Evolutionary conservation across 495 filamentous ascomycete species (phyloP), one percentile per base, ranked within the genome.

Genomic region (Aspergillus avenaceus): DNA sequence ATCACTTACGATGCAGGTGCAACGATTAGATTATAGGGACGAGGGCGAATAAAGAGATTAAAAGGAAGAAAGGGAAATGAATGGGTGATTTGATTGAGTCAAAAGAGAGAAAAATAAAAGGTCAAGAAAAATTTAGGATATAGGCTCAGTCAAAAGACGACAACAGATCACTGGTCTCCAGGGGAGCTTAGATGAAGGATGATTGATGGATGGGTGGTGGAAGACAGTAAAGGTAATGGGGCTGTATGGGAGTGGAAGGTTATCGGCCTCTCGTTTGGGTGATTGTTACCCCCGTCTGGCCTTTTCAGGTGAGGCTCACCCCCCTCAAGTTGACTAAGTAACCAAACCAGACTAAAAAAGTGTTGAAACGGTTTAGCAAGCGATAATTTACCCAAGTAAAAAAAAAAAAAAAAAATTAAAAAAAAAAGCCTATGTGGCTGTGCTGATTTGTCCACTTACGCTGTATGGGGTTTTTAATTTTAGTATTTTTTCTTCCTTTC

Each of bases 1-100:
- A 63, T 58, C 54, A 60, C 69, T 49, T 69, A 72, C 69, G 60
- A 57, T 72, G 58, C 40, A 60, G 45, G 47, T 38, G 62, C 57
- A 59, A 60, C 55, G 56, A 60, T 55, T 58, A 55, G 61, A 63
- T 48, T 47, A 52, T 31, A 48, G 34, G 44, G 43, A 41, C 16
- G 41, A 45, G 41, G 45, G 50, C 44, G 38, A 34, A 40, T 46
- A 18, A 28, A 41, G 34, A 21, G 25, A 23, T 21, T 48, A 47
- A 25, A 46, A 32, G 29, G 28, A 31, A 41, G 31, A 12, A 40
- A 41, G 7, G 31, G 31, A 40, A 38, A 45, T n/a, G 29, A 49
- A 45, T 27, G 32, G 16, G 16, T 27, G 12, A 44, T 43, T 36
- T 41, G 21, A 54, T 22, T 47, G 43, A 49, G 36, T 40, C 32